Evolutionary conservation across 345 rosid genomes (phyloP).

Genomic region (Gossypium rotundifolium): DNA sequence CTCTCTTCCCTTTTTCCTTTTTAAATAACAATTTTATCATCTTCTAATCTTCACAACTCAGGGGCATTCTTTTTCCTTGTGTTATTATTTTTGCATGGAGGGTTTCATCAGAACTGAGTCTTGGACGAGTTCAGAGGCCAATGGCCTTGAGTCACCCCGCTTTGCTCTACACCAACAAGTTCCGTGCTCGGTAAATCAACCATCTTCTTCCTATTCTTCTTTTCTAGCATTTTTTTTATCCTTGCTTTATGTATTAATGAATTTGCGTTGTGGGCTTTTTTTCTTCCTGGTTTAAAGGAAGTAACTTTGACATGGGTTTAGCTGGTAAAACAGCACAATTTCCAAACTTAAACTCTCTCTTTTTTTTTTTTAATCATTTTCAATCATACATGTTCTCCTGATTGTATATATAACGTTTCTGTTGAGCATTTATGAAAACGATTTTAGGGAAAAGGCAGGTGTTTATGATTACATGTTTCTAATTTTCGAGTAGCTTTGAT

Average conservation of each 20-base stretch:
- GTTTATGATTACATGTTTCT: background rate
- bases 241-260: background rate
- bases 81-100: constrained; percentile 24
- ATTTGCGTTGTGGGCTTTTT: background rate
- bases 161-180: constrained; percentile 25
- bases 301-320: background rate
- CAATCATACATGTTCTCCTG: background rate
- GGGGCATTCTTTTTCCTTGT: background rate
- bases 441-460: background rate
- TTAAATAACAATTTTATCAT: background rate
- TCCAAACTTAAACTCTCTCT: background rate
- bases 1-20: background rate
- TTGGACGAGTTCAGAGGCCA: constrained; percentile 25
- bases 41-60: constrained; percentile 6
- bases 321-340: background rate
- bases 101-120: constrained; percentile 25
- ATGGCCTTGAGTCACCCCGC: constrained; percentile 25
- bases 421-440: background rate
- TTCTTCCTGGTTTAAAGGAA: background rate
- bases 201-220: background rate
- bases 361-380: background rate
- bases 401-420: background rate
- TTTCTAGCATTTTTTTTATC: background rate
- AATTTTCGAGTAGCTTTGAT: background rate
- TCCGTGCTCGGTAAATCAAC: constrained; percentile 23